Percentiles rank a stretch among this genome's conserved stretches.
Conservation (phyloP, 1,284 basidiomycete species). For the Rhizoctonia solani region DNA sequence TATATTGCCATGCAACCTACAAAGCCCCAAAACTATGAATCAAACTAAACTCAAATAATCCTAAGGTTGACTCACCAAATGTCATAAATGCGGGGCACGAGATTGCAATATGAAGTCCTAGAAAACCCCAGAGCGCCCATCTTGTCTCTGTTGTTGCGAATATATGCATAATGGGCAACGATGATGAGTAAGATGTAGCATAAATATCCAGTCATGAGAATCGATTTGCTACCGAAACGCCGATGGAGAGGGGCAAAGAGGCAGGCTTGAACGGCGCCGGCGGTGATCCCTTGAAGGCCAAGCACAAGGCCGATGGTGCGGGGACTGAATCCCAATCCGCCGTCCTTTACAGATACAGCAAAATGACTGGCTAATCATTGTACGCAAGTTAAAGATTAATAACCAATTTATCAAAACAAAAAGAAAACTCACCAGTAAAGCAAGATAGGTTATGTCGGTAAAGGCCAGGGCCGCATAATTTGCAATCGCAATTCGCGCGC, state of each 20-base stretch:
- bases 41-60: neutral
- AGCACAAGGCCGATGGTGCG: constrained; percentile 28
- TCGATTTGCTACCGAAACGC: constrained; percentile 16
- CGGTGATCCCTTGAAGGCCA: constrained; percentile 8
- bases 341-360: constrained; percentile 29
- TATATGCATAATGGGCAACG: neutral
- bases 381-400: neutral
- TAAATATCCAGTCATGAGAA: neutral
- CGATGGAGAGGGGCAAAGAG: neutral
- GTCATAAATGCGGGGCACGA: constrained; percentile 12
- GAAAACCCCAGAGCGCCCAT: constrained; percentile 12
- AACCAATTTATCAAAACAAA: constrained; percentile 14
- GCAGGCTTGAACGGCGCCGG: constrained; percentile 12
- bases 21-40: too few relatives aligned
- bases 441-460: too few relatives aligned
- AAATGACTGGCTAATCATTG: neutral
- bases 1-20: constrained; percentile 47
- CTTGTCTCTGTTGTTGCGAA: neutral
- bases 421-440: too few relatives aligned
- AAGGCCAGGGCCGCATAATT: too few relatives aligned
- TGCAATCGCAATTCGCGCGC: too few relatives aligned
- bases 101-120: constrained; percentile 5
- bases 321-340: constrained; percentile 30
- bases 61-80: constrained; percentile 10
- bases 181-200: neutral